phyloP scores from a whole-genome alignment of 176 grass and related monocot species.

The Pharus latifolius region DNA sequence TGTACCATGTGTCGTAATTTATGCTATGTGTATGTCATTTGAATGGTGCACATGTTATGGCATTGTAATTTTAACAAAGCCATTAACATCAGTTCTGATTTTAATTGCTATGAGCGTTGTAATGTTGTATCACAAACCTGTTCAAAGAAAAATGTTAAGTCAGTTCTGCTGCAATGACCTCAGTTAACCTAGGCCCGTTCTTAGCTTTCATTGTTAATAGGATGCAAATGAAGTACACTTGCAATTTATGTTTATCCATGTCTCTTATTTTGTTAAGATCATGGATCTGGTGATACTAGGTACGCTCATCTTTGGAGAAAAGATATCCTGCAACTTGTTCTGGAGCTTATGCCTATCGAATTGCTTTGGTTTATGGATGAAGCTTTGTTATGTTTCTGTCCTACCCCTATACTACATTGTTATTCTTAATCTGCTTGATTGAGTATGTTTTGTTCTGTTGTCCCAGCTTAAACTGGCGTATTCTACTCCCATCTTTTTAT shows the following conservation, averaged over 20 bases:
- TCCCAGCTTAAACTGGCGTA: not conserved
- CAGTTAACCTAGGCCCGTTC: not conserved
- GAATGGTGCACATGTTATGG: constrained; percentile 20
- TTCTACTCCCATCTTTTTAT: too few species aligned
- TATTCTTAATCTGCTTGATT: not conserved
- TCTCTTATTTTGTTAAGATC: not conserved
- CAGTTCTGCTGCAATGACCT: not conserved
- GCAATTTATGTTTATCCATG: too few species aligned
- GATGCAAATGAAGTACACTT: too few species aligned
- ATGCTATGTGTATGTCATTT: constrained; percentile 40
- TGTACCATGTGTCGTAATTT: constrained; percentile 39
- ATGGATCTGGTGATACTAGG: not conserved
- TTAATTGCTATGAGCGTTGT: constrained; percentile 27
- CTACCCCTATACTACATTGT: not conserved
- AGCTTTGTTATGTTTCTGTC: not conserved
- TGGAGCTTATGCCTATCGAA: not conserved
- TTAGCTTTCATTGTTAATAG: not conserved
- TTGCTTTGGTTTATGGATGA: not conserved
- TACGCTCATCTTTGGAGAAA: not conserved
- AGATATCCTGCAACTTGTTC: not conserved
- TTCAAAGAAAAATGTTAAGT: not conserved
- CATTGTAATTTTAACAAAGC: constrained; percentile 30
- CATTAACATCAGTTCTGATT: constrained; percentile 39
- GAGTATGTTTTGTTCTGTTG: not conserved
- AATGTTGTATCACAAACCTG: constrained; percentile 24